Base-by-base conservation (phyloP, 768 basidiomycete genomes). In the Scleroderma bovista region DNA sequence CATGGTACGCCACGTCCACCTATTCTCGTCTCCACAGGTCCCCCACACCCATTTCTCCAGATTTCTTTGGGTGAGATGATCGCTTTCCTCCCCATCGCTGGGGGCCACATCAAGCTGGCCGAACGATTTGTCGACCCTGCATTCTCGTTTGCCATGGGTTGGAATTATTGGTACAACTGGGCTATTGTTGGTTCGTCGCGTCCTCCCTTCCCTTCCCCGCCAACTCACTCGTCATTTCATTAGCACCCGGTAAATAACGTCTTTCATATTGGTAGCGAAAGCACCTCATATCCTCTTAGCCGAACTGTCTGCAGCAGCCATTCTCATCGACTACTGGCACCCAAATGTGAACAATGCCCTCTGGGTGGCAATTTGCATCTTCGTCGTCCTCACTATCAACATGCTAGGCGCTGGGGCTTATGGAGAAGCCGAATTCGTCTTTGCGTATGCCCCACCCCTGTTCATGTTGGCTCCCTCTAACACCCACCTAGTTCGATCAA, bases 401-500 rank as follows among this genome's bases (percentile, higher is more conserved):
- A 61, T 86, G 72, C 66, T 81, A 6, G 88, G 87, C 43, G 83
- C 86, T 39, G 83, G 81, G 55, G 86, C 79, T 24, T 91, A 91
- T 58, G 87, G 88, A 32, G 89, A 93, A 66, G 81, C 81, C 7
- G 92, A 93, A 66, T 94, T 94, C 61, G 74, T 83, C 44, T 93
- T 93, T 62, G 89, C 89, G 75, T 85, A 53, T 10, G 62, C 62
- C 13, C 6, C 44, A n/a, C 8, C 16, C 6, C 10, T 3, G 13
- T 9, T 23, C 11, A 1, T 16, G 11, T 32, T 22, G 32, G n/a
- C 0, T 53, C 22, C n/a, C 23, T 24, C 39, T 29, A 23, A 56
- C 13, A 0, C 20, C 4, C 4, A 20, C 24, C 12, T 44, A 69
- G 80, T 4, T 90, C 88, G 8, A 90, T 95, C 72, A 94, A 94